A percentile compares a stretch with the other conserved stretches of the same genome.
Conservation (phyloP, 129 eudicot species). For the Saposhnikovia divaricata region DNA sequence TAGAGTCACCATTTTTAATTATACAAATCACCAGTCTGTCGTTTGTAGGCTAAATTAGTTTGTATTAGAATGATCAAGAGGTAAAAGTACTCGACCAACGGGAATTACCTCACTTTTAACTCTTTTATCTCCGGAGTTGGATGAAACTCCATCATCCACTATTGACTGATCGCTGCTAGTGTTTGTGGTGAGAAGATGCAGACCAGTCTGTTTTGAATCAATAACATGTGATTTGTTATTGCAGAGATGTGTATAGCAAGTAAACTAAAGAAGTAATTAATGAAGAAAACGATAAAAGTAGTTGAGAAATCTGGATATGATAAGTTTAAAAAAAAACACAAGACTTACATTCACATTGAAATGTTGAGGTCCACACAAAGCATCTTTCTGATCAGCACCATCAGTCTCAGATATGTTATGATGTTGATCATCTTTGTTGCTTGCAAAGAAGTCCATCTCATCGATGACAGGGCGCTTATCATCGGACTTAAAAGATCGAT, state of each 20-base stretch:
- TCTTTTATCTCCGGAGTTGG: constrained; percentile 33
- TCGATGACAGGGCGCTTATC: constrained; percentile 21
- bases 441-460: constrained; percentile 57
- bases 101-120: constrained; percentile 44
- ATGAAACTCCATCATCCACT: constrained; percentile 38
- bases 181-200: constrained; percentile 55
- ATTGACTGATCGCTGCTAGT: constrained; percentile 49
- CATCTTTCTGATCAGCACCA: not conserved
- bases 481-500: not conserved
- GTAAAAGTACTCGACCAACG: not conserved
- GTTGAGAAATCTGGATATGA: not conserved
- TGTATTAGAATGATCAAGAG: not conserved
- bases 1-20: not conserved
- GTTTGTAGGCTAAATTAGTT: not conserved
- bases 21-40: not conserved
- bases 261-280: not conserved
- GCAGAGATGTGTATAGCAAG: not conserved
- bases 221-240: not conserved
- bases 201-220: constrained; percentile 37
- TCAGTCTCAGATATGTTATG: not conserved
- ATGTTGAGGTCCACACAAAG: constrained; percentile 16
- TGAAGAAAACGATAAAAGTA: constrained; percentile 4
- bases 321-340: not conserved
- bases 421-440: constrained; percentile 18
- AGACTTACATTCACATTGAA: constrained; percentile 45